A percentile compares a stretch with the other conserved stretches of the same genome.
Evolutionary conservation across 129 eudicot species (phyloP).

Genomic region (Erigeron canadensis): DNA sequence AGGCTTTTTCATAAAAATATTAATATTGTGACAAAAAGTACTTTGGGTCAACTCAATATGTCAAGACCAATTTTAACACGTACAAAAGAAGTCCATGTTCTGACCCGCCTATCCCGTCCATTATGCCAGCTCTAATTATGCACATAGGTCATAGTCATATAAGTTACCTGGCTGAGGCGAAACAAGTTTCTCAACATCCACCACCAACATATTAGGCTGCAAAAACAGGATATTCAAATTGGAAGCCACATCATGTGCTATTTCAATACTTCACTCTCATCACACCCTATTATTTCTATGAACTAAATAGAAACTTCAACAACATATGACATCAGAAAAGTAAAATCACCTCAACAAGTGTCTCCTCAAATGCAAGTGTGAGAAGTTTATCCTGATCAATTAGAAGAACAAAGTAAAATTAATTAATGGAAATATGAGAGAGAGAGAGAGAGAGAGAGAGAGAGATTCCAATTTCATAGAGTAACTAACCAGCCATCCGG

Average conservation of each 20-base stretch:
- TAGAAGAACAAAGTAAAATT: neutral
- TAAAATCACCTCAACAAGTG: conserved; percentile 78
- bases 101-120: neutral
- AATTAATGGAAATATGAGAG: neutral
- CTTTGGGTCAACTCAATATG: neutral
- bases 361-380: conserved; percentile 76
- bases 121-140: neutral
- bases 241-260: conserved; percentile 4
- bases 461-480: neutral
- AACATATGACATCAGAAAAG: neutral
- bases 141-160: neutral
- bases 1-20: too few relatives aligned
- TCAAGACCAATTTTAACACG: neutral
- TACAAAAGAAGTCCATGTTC: neutral
- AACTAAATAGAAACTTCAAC: conserved; percentile 5
- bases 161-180: conserved; percentile 74
- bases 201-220: conserved; percentile 99
- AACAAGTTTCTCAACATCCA: conserved; percentile 79
- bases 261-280: neutral
- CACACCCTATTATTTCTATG: neutral
- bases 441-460: neutral
- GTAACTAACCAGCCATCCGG: conserved; percentile 85
- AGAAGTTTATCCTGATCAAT: conserved; percentile 76
- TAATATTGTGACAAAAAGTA: neutral
- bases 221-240: conserved; percentile 12